phyloP scores from a whole-genome alignment of 2,329 filamentous ascomycete species.

The Ophiocordyceps sinensis region DNA sequence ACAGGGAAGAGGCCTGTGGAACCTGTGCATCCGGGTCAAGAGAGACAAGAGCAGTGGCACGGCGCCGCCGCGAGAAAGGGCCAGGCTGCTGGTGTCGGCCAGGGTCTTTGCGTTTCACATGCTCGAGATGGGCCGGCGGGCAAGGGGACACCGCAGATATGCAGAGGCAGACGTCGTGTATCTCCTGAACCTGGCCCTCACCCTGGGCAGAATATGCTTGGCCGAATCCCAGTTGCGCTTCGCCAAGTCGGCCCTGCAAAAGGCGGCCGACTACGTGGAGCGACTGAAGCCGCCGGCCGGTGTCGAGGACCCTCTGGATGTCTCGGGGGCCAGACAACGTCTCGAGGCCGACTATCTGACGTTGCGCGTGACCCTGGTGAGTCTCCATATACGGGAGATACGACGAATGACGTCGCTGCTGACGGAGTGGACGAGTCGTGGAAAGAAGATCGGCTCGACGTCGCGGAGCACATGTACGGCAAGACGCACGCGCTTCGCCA shows the following conservation, averaged over 20 bases:
- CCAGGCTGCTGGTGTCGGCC: constrained; percentile 21
- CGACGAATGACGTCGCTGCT: constrained; percentile 2
- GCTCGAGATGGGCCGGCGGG: constrained; percentile 40
- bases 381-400: constrained; percentile 5
- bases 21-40: constrained; percentile 41
- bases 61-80: not conserved
- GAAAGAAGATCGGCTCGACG: constrained; percentile 56
- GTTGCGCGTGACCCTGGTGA: constrained; percentile 52
- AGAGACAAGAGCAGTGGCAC: constrained; percentile 6
- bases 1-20: constrained; percentile 50
- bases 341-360: constrained; percentile 49
- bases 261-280: constrained; percentile 40
- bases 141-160: constrained; percentile 10
- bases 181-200: constrained; percentile 53
- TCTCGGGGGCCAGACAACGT: constrained; percentile 7
- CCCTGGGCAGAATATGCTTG: constrained; percentile 38
- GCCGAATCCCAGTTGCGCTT: constrained; percentile 40
- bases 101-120: constrained; percentile 51
- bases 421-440: constrained; percentile 41
- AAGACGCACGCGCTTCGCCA: constrained; percentile 33
- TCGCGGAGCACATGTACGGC: constrained; percentile 64
- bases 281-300: constrained; percentile 5
- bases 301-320: not conserved
- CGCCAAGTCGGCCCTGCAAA: constrained; percentile 48
- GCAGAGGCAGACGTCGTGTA: constrained; percentile 30